These are phyloP conservation scores for Tremella fuciformis DNA, from an alignment of 768 basidiomycete species.

Conservation along the genomic window DNA sequence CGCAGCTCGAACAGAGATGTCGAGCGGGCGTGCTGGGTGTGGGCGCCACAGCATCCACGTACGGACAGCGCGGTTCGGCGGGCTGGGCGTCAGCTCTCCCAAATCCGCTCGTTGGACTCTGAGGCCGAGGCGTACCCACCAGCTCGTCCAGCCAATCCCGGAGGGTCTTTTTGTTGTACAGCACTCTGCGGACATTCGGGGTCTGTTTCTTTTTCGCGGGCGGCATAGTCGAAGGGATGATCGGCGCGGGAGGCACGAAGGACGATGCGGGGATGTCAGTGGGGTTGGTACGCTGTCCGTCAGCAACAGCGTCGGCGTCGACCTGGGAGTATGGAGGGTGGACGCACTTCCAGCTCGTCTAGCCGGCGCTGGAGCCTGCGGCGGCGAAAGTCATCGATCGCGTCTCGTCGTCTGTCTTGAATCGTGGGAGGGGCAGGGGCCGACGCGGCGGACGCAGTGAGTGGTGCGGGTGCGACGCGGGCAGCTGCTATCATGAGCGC, in stretches of 20 bases:
- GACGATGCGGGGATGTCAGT: conserved; percentile 46
- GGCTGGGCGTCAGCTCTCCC: background rate
- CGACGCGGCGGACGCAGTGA: no score
- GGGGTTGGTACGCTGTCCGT: conserved; percentile 44
- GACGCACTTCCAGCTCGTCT: conserved; percentile 48
- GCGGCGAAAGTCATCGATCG: conserved; percentile 34
- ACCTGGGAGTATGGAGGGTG: background rate
- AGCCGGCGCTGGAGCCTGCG: conserved; percentile 37
- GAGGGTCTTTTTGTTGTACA: conserved; percentile 43
- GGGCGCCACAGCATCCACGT: conserved; percentile 25
- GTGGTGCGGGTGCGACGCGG: no score
- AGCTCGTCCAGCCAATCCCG: conserved; percentile 48
- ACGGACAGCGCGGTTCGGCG: conserved; percentile 27
- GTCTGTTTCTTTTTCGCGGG: conserved; percentile 43
- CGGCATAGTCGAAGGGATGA: background rate
- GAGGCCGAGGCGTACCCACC: conserved; percentile 20
- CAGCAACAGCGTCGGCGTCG: background rate
- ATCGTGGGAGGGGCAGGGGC: no score
- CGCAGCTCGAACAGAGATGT: conserved; percentile 47
- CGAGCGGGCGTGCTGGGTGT: conserved; percentile 33
- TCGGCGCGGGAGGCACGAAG: conserved; percentile 23
- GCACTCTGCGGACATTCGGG: conserved; percentile 40
- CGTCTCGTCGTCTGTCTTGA: conserved; percentile 23
- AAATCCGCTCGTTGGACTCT: background rate
- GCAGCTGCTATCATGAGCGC: no score